Evolutionary conservation across 768 basidiomycete genomes (phyloP), one percentile per base, ranked within the genome.

Genomic region (Boletus eberwhitei): DNA sequence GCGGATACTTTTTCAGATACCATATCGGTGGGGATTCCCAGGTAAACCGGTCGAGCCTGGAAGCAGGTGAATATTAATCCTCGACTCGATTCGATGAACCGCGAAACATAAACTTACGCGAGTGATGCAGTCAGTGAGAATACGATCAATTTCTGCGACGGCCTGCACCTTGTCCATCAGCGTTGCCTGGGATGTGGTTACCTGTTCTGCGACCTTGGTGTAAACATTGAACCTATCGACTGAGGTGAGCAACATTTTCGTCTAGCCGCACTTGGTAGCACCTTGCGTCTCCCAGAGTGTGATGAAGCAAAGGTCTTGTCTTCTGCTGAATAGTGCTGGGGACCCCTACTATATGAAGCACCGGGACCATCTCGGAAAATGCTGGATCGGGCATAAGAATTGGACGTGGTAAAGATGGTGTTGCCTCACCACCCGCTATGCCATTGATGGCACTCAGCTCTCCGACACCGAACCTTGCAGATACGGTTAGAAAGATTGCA

Each of bases 371-470:
- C 70, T 97, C 93, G 40, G 92, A 85, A 66, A 86, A 86, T 16
- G 87, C 87, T 87, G 32, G 1, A 32, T 16, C 7, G 39, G 22
- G 11, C 2, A 36, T 66, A 32, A 58, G 53, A 21, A 8, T 48
- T 55, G 19, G 49, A n/a, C 11, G 48, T 0, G 29, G 6, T 14
- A 36, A 13, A 5, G 17, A 43, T 11, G 8, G 4, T n/a, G 37
- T 41, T 19, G 1, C 7, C 75, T 54, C 60, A 82, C 87, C 83
- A 62, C 87, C 87, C 29, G 88, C 90, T 57, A 94, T 82, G 39
- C 90, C 89, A 61, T 92, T 91, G 35, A 88, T 84, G 5, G 93
- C 93, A 38, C 87, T 89, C 41, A 96, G 73, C 68, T 97, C 94
- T 16, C 94, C 94, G n/a, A 97, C 94, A 51, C 94, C 94, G 59